Percentiles rank a stretch among this genome's conserved stretches.
phyloP scores from a whole-genome alignment of 192 early-diverging fungal genomes.

The Rhizoclosmatium sp. region DNA sequence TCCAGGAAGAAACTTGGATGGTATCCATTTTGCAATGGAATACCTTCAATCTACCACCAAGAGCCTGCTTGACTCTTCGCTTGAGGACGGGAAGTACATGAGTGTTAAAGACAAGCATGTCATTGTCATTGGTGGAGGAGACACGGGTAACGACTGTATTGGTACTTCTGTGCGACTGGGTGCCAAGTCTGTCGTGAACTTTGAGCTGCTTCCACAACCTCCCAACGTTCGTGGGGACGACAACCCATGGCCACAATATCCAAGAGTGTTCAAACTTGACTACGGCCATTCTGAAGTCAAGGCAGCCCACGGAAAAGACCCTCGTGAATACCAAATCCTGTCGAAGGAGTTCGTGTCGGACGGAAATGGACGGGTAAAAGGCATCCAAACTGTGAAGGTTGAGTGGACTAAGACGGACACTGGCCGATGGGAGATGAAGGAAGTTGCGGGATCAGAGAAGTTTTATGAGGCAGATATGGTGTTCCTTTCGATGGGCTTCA shows the following conservation, averaged over 20 bases:
- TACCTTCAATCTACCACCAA: conserved; percentile 92
- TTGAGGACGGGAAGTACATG: conserved; percentile 78
- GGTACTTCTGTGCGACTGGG: conserved; percentile 92
- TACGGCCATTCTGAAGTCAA: conserved; percentile 95
- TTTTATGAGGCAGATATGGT: conserved; percentile 91
- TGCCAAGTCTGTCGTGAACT: conserved; percentile 89
- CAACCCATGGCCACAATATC: conserved; percentile 99
- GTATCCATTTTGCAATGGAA: conserved; percentile 99
- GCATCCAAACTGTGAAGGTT: conserved; percentile 93
- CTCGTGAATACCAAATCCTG: conserved; percentile 92
- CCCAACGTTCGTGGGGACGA: conserved; percentile 80
- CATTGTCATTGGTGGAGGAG: conserved; percentile 97
- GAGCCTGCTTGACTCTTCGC: conserved; percentile 80
- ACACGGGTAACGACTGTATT: conserved; percentile 97
- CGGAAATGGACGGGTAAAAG: conserved; percentile 80
- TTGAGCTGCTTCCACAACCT: conserved; percentile 96
- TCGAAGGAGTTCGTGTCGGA: conserved; percentile 95
- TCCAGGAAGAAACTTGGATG: conserved; percentile 83
- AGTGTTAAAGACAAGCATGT: conserved; percentile 92
- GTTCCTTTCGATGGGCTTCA: conserved; percentile 94
- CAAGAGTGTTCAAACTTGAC: conserved; percentile 93
- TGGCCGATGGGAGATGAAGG: conserved; percentile 87
- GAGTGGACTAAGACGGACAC: conserved; percentile 89
- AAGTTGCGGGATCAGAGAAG: conserved; percentile 85
- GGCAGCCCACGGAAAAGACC: conserved; percentile 90